Conservation (phyloP, 2,329 filamentous ascomycete genomes). For the Orbilia blumenaviensis region DNA sequence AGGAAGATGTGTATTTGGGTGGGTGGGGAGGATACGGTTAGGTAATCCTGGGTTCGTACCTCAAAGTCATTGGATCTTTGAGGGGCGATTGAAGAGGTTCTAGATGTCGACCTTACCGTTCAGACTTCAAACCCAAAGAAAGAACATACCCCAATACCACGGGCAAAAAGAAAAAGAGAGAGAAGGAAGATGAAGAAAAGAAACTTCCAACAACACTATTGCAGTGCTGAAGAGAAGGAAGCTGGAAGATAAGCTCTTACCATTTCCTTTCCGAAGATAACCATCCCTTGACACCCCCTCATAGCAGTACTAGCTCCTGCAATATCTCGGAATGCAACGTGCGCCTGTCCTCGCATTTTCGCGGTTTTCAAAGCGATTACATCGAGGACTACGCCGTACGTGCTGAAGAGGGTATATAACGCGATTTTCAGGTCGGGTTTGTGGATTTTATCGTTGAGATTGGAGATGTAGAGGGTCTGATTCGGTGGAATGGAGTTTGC, state of each 20-base stretch:
- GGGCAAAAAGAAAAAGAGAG: neutral
- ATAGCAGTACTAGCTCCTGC: conserved; percentile 94
- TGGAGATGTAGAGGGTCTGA: conserved; percentile 78
- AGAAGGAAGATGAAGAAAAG: neutral
- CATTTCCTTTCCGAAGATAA: conserved; percentile 84
- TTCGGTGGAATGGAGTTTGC: conserved; percentile 49
- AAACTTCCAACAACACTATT: neutral
- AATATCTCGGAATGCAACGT: conserved; percentile 87
- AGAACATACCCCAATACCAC: neutral
- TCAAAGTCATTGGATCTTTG: conserved; percentile 54
- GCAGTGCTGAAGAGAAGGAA: conserved; percentile 53
- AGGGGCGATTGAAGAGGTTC: conserved; percentile 27
- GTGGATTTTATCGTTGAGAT: conserved; percentile 87
- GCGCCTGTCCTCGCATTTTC: conserved; percentile 96
- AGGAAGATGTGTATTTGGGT: neutral
- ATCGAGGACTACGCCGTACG: conserved; percentile 90
- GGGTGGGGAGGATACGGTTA: neutral
- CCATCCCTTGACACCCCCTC: conserved; percentile 83
- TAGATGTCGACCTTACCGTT: conserved; percentile 2
- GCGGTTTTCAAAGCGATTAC: conserved; percentile 86
- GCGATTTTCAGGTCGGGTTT: conserved; percentile 86
- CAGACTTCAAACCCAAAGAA: neutral
- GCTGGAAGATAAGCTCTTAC: conserved; percentile 66
- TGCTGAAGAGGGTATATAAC: conserved; percentile 92
- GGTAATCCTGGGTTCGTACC: conserved; percentile 30